Conservation (phyloP, 257 asterid species). For the Penstemon davidsonii region DNA sequence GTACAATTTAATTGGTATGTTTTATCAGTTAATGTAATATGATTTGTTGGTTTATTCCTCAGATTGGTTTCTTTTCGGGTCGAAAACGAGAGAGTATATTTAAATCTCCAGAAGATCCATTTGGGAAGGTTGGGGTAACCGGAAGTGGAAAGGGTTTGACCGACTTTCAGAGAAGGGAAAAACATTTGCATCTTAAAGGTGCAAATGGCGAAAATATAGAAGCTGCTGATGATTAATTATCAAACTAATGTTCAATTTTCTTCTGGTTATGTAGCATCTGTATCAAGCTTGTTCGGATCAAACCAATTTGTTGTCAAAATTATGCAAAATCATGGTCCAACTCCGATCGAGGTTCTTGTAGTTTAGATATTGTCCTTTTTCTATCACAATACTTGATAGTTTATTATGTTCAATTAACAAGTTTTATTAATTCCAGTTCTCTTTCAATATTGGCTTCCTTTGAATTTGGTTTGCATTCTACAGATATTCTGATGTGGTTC, state of each 20-base stretch:
- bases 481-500: too few relatives aligned
- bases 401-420: too few relatives aligned
- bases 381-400: too few relatives aligned
- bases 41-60: slow-evolving; percentile 9
- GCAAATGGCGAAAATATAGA: slow-evolving; percentile 54
- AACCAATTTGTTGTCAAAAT: slow-evolving; percentile 19
- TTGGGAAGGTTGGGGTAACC: slow-evolving; percentile 93
- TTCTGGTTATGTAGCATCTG: slow-evolving; percentile 21
- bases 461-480: too few relatives aligned
- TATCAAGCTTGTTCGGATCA: slow-evolving; percentile 9
- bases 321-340: too few relatives aligned
- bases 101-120: slow-evolving; percentile 92
- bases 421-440: too few relatives aligned
- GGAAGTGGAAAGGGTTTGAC: slow-evolving; percentile 98
- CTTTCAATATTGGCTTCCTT: too few relatives aligned
- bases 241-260: not conserved
- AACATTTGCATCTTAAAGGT: slow-evolving; percentile 93
- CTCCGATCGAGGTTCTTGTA: too few relatives aligned
- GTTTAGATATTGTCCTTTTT: too few relatives aligned
- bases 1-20: not conserved
- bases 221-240: slow-evolving; percentile 38
- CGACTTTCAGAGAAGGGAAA: slow-evolving; percentile 92
- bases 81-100: slow-evolving; percentile 94
- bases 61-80: slow-evolving; percentile 97
- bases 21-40: too few relatives aligned